Percentiles rank a stretch among this genome's conserved stretches.
phyloP scores from a whole-genome alignment of 371 early-diverging fungal genomes.

The Funneliformis caledonium region DNA sequence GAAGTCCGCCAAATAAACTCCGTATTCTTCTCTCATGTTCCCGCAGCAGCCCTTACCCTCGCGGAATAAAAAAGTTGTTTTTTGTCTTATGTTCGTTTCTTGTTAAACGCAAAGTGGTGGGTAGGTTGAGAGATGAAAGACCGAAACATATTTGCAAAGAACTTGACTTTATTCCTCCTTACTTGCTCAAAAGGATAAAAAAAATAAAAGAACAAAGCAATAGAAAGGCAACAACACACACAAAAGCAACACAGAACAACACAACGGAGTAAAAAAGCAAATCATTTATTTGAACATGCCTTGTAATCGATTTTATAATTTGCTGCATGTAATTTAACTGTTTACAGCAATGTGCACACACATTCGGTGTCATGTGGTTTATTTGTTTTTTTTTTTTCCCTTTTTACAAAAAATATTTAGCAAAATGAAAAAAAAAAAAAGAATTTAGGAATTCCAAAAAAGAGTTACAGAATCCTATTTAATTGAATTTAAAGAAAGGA shows the following conservation, averaged over 20 bases:
- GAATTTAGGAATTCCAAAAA: not conserved
- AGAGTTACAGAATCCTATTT: not conserved
- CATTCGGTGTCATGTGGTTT: not conserved
- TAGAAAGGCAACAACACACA: not conserved
- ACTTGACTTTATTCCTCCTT: not conserved
- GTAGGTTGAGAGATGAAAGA: not conserved
- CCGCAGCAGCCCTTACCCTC: too few relatives aligned
- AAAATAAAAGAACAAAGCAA: not conserved
- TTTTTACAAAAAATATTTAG: not conserved
- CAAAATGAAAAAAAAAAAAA: not conserved
- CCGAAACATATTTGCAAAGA: not conserved
- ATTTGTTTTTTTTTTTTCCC: not conserved
- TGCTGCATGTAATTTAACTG: not conserved
- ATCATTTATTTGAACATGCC: not conserved
- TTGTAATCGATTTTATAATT: not conserved
- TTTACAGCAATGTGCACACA: not conserved
- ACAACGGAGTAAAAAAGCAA: not conserved
- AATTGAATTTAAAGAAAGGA: too few relatives aligned
- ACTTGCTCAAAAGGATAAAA: not conserved
- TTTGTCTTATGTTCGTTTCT: not conserved
- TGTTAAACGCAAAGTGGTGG: not conserved
- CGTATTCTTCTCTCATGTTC: too few relatives aligned
- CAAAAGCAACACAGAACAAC: constrained; percentile 1
- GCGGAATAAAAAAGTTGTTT: not conserved
- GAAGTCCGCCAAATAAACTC: too few relatives aligned